These are phyloP conservation scores for Tieghemostelium lacteum DNA, from an alignment of 78 protist genomes.

Conservation along the genomic window DNA sequence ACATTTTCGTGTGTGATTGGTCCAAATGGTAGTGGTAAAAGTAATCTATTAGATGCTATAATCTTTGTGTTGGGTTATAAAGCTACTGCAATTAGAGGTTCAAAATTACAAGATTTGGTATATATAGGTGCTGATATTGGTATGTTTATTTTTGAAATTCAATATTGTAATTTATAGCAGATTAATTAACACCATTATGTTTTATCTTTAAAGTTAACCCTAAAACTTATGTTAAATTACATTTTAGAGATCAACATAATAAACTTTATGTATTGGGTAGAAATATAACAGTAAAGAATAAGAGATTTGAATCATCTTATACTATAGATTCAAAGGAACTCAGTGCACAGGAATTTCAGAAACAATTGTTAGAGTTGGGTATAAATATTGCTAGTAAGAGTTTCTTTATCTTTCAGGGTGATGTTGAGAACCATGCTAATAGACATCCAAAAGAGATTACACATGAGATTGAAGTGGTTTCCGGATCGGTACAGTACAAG, in stretches of 20 bases:
- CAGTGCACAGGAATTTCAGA: no score
- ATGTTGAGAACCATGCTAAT: slow-evolving; percentile 92
- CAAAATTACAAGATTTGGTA: slow-evolving; percentile 46
- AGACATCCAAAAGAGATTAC: slow-evolving; percentile 93
- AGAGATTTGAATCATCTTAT: no score
- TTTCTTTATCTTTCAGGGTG: slow-evolving; percentile 97
- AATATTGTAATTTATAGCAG: not conserved
- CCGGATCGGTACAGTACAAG: slow-evolving; percentile 65
- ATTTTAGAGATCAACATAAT: not conserved
- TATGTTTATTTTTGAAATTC: not conserved
- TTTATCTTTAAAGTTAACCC: not conserved
- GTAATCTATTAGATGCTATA: slow-evolving; percentile 97
- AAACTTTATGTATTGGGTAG: no score
- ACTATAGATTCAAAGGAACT: no score
- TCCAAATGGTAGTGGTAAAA: slow-evolving; percentile 98
- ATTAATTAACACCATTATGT: not conserved
- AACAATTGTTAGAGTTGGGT: slow-evolving; percentile 53
- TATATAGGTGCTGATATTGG: not conserved
- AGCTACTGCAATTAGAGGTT: slow-evolving; percentile 88
- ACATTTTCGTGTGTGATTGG: slow-evolving; percentile 97
- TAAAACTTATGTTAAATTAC: slow-evolving; percentile 21
- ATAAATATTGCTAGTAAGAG: slow-evolving; percentile 87
- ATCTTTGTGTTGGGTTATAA: slow-evolving; percentile 95
- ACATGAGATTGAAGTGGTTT: slow-evolving; percentile 87
- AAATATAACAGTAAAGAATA: no score